Evolutionary conservation across 2,329 filamentous ascomycete species (phyloP).

Genomic region (Claviceps pusilla): DNA sequence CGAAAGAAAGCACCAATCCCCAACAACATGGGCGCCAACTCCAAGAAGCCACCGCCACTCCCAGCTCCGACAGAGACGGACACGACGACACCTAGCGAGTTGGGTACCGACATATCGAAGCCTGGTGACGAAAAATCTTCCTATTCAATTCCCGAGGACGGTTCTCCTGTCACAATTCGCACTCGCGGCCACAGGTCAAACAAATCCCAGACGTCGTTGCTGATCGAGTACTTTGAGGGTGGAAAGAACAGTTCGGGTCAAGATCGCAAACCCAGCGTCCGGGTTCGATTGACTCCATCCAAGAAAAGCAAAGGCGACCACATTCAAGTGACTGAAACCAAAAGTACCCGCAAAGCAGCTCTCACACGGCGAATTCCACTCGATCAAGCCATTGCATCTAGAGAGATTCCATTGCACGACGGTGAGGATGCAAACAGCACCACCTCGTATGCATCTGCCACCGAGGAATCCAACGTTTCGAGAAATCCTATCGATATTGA

Average conservation of each 20-base stretch:
- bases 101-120: slow-evolving; percentile 50
- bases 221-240: slow-evolving; percentile 92
- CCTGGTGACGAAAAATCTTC: slow-evolving; percentile 56
- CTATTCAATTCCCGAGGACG: slow-evolving; percentile 72
- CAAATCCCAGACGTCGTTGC: slow-evolving; percentile 70
- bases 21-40: slow-evolving; percentile 39
- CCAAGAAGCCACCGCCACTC: slow-evolving; percentile 48
- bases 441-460: slow-evolving; percentile 62
- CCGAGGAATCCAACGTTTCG: slow-evolving; percentile 64
- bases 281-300: slow-evolving; percentile 65
- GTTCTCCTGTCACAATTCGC: slow-evolving; percentile 80
- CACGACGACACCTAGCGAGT: slow-evolving; percentile 46
- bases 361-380: slow-evolving; percentile 38
- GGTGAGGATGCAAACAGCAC: slow-evolving; percentile 51
- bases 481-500: slow-evolving; percentile 78
- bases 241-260: slow-evolving; percentile 45
- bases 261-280: slow-evolving; percentile 67
- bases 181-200: slow-evolving; percentile 48
- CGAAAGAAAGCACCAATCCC: slow-evolving; percentile 4
- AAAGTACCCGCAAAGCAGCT: slow-evolving; percentile 55
- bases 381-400: slow-evolving; percentile 23
- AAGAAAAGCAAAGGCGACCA: slow-evolving; percentile 56
- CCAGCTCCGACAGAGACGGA: slow-evolving; percentile 67
- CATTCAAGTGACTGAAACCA: slow-evolving; percentile 74
- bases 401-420: slow-evolving; percentile 29